These are phyloP conservation scores for Taphrina flavorubra DNA, from an alignment of 1,139 yeast genomes.

Conservation along the genomic window DNA sequence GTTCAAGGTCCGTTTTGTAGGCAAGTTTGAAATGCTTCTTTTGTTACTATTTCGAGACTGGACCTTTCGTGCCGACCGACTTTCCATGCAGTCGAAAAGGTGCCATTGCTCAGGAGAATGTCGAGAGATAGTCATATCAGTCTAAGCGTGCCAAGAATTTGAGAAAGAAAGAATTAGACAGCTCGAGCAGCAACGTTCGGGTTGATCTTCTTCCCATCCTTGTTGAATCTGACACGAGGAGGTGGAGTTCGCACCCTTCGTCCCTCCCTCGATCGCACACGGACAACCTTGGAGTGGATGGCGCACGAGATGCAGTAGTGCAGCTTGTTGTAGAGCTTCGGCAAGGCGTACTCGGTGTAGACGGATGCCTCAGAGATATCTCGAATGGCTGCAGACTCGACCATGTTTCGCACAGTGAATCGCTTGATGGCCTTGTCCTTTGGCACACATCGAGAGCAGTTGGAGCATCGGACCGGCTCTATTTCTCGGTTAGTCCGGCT, in stretches of 20 bases:
- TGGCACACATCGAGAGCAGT: conserved; percentile 99
- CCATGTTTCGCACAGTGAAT: conserved; percentile 99
- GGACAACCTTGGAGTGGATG: conserved; percentile 99
- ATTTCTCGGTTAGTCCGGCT: conserved; percentile 52
- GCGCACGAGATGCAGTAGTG: conserved; percentile 99
- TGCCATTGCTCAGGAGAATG: no score
- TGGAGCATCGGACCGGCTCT: conserved; percentile 99
- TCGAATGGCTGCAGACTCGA: conserved; percentile 87
- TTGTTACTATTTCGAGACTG: conserved; percentile 3
- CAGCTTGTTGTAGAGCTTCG: conserved; percentile 99
- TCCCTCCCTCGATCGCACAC: conserved; percentile 99
- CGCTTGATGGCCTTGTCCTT: conserved; percentile 99
- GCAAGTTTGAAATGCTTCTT: conserved; percentile 18
- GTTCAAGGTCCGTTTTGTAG: conserved; percentile 31
- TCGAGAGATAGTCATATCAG: conserved; percentile 4
- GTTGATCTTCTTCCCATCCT: conserved; percentile 86
- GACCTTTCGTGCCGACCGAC: neutral
- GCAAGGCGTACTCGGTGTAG: conserved; percentile 98
- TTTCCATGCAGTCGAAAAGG: no score
- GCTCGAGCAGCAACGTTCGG: conserved; percentile 89
- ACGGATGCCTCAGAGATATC: conserved; percentile 99
- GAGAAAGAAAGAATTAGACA: neutral
- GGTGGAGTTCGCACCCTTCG: conserved; percentile 99
- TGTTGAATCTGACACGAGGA: conserved; percentile 97
- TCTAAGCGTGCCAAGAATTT: neutral